Conservation (phyloP, 768 basidiomycete species). For the Hericium alpestre region DNA sequence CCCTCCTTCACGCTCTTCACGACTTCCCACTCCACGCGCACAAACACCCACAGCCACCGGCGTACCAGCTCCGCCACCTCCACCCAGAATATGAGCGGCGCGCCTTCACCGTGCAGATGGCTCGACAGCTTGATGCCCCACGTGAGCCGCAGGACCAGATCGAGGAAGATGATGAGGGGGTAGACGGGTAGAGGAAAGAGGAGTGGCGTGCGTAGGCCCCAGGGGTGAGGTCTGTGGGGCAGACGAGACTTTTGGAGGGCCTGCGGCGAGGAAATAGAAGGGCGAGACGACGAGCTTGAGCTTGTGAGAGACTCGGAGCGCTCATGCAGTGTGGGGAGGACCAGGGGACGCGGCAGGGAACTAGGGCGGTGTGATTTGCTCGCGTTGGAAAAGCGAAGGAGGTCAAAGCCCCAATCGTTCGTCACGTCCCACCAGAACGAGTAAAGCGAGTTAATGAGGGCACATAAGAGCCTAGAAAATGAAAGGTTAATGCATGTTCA, state of each 20-base stretch:
- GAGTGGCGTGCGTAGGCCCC: slow-evolving; percentile 65
- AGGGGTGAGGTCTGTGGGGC: slow-evolving; percentile 34
- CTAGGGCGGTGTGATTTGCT: slow-evolving; percentile 14
- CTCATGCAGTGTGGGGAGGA: slow-evolving; percentile 38
- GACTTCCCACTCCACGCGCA: slow-evolving; percentile 94
- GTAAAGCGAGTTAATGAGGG: slow-evolving; percentile 81
- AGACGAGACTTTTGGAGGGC: not conserved
- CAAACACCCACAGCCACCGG: slow-evolving; percentile 97
- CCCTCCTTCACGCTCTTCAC: slow-evolving; percentile 5
- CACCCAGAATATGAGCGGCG: slow-evolving; percentile 72
- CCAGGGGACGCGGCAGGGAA: slow-evolving; percentile 31
- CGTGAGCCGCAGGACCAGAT: slow-evolving; percentile 81
- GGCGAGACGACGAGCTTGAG: slow-evolving; percentile 1
- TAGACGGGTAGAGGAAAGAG: slow-evolving; percentile 78
- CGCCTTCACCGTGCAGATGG: slow-evolving; percentile 65
- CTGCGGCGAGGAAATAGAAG: not conserved
- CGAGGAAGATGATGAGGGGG: slow-evolving; percentile 70
- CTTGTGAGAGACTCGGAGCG: slow-evolving; percentile 15
- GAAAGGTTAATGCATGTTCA: not conserved
- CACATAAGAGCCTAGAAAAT: slow-evolving; percentile 62
- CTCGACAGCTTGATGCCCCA: slow-evolving; percentile 89
- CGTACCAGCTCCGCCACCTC: slow-evolving; percentile 84
- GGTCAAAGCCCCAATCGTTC: slow-evolving; percentile 90
- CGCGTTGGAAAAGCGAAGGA: slow-evolving; percentile 34
- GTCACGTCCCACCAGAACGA: slow-evolving; percentile 99